Conservation (phyloP, 495 filamentous ascomycete species). For the Trichoderma virens region DNA sequence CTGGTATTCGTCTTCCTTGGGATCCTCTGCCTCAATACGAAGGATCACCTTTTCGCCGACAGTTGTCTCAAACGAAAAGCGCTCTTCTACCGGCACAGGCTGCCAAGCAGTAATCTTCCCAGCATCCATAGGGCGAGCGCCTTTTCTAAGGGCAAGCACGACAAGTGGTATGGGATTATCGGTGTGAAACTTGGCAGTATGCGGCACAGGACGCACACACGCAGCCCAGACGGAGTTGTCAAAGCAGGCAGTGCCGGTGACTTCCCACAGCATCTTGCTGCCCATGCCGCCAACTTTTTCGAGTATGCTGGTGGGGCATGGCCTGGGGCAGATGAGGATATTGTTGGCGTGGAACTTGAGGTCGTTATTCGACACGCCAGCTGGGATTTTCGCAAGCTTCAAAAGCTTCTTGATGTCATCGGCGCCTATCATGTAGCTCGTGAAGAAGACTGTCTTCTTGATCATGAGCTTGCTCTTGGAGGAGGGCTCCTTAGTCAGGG, state of each 20-base stretch:
- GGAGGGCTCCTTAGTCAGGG: conserved; percentile 28
- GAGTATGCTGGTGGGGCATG: conserved; percentile 57
- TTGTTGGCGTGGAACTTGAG: conserved; percentile 81
- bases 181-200: conserved; percentile 57
- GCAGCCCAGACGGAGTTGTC: conserved; percentile 86
- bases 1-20: conserved; percentile 49
- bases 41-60: conserved; percentile 83
- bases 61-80: conserved; percentile 63
- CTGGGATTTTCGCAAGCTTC: conserved; percentile 54
- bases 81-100: conserved; percentile 56
- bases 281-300: conserved; percentile 81
- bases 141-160: conserved; percentile 63
- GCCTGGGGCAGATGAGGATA: conserved; percentile 77
- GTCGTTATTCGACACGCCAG: conserved; percentile 50
- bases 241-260: conserved; percentile 63
- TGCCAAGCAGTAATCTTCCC: conserved; percentile 80
- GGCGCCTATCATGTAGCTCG: conserved; percentile 78
- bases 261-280: conserved; percentile 71
- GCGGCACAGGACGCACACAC: conserved; percentile 62
- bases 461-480: conserved; percentile 50
- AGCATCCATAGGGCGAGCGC: conserved; percentile 70
- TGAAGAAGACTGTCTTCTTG: conserved; percentile 84
- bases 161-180: conserved; percentile 67
- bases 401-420: conserved; percentile 63
- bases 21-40: conserved; percentile 64